Evolutionary conservation across 2,329 filamentous ascomycete species (phyloP).

Genomic region (Neofusicoccum umdonicola): DNA sequence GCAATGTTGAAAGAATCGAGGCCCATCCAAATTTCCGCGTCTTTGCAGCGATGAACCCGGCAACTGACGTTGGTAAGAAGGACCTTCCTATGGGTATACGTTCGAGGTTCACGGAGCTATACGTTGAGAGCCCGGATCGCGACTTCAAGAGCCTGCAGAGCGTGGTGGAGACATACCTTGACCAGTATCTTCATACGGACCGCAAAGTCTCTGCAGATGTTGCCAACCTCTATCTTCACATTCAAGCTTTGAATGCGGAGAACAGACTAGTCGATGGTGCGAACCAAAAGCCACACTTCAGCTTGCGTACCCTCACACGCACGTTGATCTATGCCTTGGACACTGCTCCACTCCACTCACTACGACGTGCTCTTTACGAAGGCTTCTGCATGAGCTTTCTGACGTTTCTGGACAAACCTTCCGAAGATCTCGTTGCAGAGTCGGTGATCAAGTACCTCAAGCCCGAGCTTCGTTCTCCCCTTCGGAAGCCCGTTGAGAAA

Average conservation of each 20-base stretch:
- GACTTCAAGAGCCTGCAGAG: slow-evolving; percentile 82
- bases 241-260: slow-evolving; percentile 75
- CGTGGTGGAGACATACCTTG: slow-evolving; percentile 85
- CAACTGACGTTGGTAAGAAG: slow-evolving; percentile 94
- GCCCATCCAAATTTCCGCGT: slow-evolving; percentile 93
- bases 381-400: slow-evolving; percentile 98
- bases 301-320: slow-evolving; percentile 86
- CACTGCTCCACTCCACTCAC: slow-evolving; percentile 77
- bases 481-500: slow-evolving; percentile 70
- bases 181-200: slow-evolving; percentile 55
- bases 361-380: slow-evolving; percentile 85
- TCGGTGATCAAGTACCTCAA: slow-evolving; percentile 77
- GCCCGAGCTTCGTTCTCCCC: slow-evolving; percentile 73
- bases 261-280: slow-evolving; percentile 91
- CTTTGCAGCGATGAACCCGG: slow-evolving; percentile 98
- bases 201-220: slow-evolving; percentile 74
- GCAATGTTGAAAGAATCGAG: slow-evolving; percentile 83
- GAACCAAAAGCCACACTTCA: slow-evolving; percentile 95
- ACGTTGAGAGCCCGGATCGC: slow-evolving; percentile 84
- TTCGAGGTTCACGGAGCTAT: slow-evolving; percentile 93
- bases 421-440: slow-evolving; percentile 74
- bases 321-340: slow-evolving; percentile 85
- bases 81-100: slow-evolving; percentile 86
- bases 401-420: slow-evolving; percentile 79
- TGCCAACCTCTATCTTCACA: slow-evolving; percentile 81